These are phyloP conservation scores for Emericellopsis cladophorae DNA, from an alignment of 2,329 filamentous ascomycete species.

Conservation along the genomic window DNA sequence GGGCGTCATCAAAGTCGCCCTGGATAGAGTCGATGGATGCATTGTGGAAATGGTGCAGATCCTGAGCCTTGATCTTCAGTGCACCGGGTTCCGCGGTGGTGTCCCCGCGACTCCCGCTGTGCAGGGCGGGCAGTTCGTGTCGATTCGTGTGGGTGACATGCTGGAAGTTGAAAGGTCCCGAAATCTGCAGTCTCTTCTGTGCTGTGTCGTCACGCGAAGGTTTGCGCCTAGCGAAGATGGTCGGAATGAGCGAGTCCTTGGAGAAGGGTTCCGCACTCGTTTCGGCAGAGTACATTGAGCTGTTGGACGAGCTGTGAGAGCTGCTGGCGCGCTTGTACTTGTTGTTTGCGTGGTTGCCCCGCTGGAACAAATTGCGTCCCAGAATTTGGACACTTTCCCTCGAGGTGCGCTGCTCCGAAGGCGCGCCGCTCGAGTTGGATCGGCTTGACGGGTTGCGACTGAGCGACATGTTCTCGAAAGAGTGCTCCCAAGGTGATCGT, in stretches of 20 bases:
- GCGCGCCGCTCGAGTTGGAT: constrained; percentile 39
- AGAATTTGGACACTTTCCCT: constrained; percentile 48
- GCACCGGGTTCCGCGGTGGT: constrained; percentile 12
- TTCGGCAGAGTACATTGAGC: constrained; percentile 35
- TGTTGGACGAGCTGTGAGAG: constrained; percentile 31
- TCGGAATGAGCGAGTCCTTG: constrained; percentile 34
- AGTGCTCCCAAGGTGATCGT: constrained; percentile 34
- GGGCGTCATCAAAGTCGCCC: constrained; percentile 5
- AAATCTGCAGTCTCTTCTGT: constrained; percentile 39
- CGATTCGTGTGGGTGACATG: constrained; percentile 47
- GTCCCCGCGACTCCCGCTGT: constrained; percentile 25
- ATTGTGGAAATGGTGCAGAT: constrained; percentile 32
- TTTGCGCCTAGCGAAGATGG: constrained; percentile 38
- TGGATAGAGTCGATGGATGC: constrained; percentile 16
- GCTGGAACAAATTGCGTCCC: constrained; percentile 45
- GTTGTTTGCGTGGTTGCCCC: constrained; percentile 28
- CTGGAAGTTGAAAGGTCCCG: constrained; percentile 54
- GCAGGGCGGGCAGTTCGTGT: constrained; percentile 29
- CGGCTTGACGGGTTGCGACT: constrained; percentile 44
- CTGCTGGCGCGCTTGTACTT: constrained; percentile 34
- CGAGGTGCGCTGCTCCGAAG: constrained; percentile 40
- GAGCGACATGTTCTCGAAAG: constrained; percentile 32
- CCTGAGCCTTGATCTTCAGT: constrained; percentile 19
- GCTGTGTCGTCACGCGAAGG: constrained; percentile 18
- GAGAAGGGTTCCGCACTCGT: constrained; percentile 18